Evolutionary conservation across 2,329 filamentous ascomycete species (phyloP), one percentile per base, ranked within the genome.

Genomic region (Blastomyces gilchristii): DNA sequence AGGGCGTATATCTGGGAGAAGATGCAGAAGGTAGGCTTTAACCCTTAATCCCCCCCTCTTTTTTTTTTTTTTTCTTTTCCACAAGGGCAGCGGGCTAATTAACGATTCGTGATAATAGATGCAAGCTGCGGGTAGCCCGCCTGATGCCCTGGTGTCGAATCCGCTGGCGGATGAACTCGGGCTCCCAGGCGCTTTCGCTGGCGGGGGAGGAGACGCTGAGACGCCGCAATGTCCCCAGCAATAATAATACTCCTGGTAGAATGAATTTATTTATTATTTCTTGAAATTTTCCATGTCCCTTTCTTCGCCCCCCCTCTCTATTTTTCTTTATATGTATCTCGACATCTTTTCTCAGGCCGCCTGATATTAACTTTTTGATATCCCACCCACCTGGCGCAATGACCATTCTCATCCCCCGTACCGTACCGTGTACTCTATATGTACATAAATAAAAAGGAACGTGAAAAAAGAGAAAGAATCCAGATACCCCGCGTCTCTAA

Each of bases 121-220:
- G 94, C 94, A 99, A 92, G 87, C 87, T 60, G 88, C 89, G 65
- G 94, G 94, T 11, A 91, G 90, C 25, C 94, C 94, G 54, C 94
- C 94, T 0, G 83, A 90, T 47, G 94, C 97, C 74, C 80, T 99
- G 22, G 89, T 99, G 18, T 70, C 75, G 22, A 77, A 77, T 56
- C 77, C 77, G 6, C 72, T 77, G 47, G 71, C 75, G 63, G 93
- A 92, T 63, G 91, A 96, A 72, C 88, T 96, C 84, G 86, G 87
- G 62, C 88, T 89, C 59, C 88, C 89, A 22, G 90, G 93, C 71
- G 90, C 93, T 67, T 80, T 80, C 41, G 74, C 25, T 49, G 58
- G 58, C 47, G 58, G 58, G 12, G 58, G 58, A 12, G 34, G 31
- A 9, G 31, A 9, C 6, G 25, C 82, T 47, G 82, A 82, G 65